These are phyloP conservation scores for Boletus vinaceobasis DNA, from an alignment of 768 basidiomycete genomes.

Conservation along the genomic window DNA sequence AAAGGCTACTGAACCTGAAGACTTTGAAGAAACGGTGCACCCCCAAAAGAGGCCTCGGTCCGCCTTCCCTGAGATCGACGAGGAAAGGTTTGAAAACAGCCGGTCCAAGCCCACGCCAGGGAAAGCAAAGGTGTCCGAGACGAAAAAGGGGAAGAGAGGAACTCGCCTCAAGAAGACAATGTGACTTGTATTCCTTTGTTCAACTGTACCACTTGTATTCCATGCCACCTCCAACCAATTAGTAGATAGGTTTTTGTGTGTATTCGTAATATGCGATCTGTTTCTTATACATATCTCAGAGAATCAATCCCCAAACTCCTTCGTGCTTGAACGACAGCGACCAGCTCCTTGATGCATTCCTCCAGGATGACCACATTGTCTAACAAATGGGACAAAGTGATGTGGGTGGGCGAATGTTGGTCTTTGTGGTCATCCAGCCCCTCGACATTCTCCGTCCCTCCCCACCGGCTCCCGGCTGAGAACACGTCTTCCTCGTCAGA, in stretches of 20 bases:
- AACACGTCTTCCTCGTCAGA: slow-evolving; percentile 74
- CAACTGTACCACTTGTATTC: slow-evolving; percentile 1
- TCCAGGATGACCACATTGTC: slow-evolving; percentile 95
- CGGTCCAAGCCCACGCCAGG: slow-evolving; percentile 58
- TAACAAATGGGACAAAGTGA: slow-evolving; percentile 80
- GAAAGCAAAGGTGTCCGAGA: slow-evolving; percentile 34
- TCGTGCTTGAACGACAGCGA: slow-evolving; percentile 80
- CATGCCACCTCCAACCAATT: not conserved
- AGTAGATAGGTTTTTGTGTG: not conserved
- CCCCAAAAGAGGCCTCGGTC: slow-evolving; percentile 50
- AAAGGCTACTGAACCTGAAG: slow-evolving; percentile 31
- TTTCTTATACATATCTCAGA: slow-evolving; percentile 62
- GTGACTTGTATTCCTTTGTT: slow-evolving; percentile 9
- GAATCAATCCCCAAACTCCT: slow-evolving; percentile 82
- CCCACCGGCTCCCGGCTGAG: slow-evolving; percentile 43
- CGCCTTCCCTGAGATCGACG: slow-evolving; percentile 55
- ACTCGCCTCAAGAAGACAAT: slow-evolving; percentile 36
- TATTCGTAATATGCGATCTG: slow-evolving; percentile 2
- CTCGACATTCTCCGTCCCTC: slow-evolving; percentile 28
- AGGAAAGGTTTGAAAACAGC: slow-evolving; percentile 59
- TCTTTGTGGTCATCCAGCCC: slow-evolving; percentile 21
- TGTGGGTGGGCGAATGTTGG: slow-evolving; percentile 35
- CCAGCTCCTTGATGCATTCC: slow-evolving; percentile 91
- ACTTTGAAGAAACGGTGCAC: slow-evolving; percentile 37
- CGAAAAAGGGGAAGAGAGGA: slow-evolving; percentile 27